phyloP scores from a whole-genome alignment of 257 asterid species.

The Cordia subcordata region DNA sequence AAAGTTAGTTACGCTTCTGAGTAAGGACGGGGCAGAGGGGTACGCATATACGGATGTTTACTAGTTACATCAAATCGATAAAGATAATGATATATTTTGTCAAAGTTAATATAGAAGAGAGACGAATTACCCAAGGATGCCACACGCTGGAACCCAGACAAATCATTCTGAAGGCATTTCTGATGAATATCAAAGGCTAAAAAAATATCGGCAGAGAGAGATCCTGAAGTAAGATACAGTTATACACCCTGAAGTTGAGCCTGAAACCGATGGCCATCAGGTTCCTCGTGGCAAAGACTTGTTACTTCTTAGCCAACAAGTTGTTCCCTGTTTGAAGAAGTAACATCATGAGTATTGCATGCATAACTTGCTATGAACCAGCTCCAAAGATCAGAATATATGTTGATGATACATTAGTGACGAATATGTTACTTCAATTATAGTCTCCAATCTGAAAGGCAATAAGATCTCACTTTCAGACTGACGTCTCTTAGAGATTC shows the following conservation, averaged over 20 bases:
- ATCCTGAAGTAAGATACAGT: constrained; percentile 1
- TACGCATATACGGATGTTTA: background rate
- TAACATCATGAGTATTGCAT: constrained; percentile 10
- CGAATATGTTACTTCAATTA: too few species aligned
- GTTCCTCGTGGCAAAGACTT: constrained; percentile 37
- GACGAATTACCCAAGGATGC: constrained; percentile 23
- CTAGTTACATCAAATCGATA: background rate
- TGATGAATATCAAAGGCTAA: constrained; percentile 7
- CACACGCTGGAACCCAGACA: constrained; percentile 9
- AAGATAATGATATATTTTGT: too few species aligned
- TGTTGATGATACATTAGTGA: too few species aligned
- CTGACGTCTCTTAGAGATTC: constrained; percentile 61
- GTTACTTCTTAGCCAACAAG: constrained; percentile 63
- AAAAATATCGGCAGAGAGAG: background rate
- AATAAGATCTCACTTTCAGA: constrained; percentile 41
- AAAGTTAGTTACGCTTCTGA: background rate
- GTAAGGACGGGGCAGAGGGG: background rate
- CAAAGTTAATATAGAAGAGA: background rate
- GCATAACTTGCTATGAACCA: background rate
- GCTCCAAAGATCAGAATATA: too few species aligned
- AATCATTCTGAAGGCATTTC: constrained; percentile 10
- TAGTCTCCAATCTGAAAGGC: background rate
- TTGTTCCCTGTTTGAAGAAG: constrained; percentile 38
- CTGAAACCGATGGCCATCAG: constrained; percentile 21
- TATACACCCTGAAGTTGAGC: constrained; percentile 8